A percentile compares a stretch with the other conserved stretches of the same genome.
phyloP scores from a whole-genome alignment of 345 rosid genomes.

The Psidium friedrichsthalianum region DNA sequence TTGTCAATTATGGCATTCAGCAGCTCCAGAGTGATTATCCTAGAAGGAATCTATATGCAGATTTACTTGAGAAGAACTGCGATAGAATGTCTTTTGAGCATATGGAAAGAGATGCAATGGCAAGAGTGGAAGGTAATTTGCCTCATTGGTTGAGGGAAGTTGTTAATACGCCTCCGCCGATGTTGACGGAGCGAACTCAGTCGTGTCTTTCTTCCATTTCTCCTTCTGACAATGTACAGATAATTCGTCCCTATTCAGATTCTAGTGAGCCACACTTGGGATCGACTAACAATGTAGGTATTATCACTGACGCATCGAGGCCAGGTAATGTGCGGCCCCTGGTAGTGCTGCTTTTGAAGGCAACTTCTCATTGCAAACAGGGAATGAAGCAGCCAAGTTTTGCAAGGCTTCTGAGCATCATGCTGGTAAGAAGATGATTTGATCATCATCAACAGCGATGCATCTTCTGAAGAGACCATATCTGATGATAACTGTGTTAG shows the following conservation, averaged over 20 bases:
- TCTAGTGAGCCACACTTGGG: not conserved
- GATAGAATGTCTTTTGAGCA: not conserved
- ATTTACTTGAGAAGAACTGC: not conserved
- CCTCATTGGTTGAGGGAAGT: slow-evolving; percentile 37
- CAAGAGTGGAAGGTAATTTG: slow-evolving; percentile 7
- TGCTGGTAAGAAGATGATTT: slow-evolving; percentile 9
- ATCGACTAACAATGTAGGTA: not conserved
- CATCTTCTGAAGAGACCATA: slow-evolving; percentile 44
- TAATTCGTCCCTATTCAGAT: slow-evolving; percentile 1
- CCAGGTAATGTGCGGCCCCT: not conserved
- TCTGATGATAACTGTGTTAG: slow-evolving; percentile 27
- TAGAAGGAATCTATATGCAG: not conserved
- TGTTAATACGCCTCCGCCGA: slow-evolving; percentile 13
- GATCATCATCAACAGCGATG: slow-evolving; percentile 21
- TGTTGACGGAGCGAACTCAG: slow-evolving; percentile 3
- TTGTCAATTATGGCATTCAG: not conserved
- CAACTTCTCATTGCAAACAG: not conserved
- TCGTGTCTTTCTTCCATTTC: not conserved
- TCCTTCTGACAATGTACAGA: not conserved
- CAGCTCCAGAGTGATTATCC: not conserved
- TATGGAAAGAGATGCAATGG: not conserved
- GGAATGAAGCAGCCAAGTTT: not conserved
- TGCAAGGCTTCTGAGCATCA: not conserved
- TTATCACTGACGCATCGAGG: not conserved
- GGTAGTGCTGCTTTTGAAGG: not conserved